Conservation (phyloP, 2,329 filamentous ascomycete genomes). For the Nothophaeocryptopus gaeumannii region DNA sequence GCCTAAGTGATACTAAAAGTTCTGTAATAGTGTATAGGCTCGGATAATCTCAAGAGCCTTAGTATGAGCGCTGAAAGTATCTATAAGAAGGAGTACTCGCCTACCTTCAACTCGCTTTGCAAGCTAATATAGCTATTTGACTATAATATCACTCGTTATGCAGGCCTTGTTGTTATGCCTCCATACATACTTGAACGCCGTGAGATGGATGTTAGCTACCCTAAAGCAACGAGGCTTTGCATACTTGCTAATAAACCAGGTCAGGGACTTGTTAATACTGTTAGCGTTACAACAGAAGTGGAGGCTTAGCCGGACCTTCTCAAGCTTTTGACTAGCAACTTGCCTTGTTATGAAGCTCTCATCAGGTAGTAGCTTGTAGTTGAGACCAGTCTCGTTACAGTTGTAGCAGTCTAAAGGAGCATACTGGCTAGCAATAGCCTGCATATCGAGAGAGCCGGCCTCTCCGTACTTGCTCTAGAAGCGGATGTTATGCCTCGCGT, state of each 20-base stretch:
- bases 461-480: neutral
- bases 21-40: neutral
- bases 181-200: conserved; percentile 5
- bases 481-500: conserved; percentile 2
- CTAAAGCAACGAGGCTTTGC: conserved; percentile 4
- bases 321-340: neutral
- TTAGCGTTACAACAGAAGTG: conserved; percentile 8
- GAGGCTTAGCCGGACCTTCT: neutral
- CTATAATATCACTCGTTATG: conserved; percentile 10
- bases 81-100: conserved; percentile 12
- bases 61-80: conserved; percentile 12
- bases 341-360: neutral
- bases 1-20: conserved; percentile 5
- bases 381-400: conserved; percentile 9
- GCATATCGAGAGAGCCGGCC: neutral
- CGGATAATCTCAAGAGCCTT: conserved; percentile 2
- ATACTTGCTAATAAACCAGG: conserved; percentile 9
- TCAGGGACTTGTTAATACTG: conserved; percentile 5
- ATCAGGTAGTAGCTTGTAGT: conserved; percentile 1
- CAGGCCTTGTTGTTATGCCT: conserved; percentile 7
- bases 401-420: conserved; percentile 2
- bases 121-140: conserved; percentile 10
- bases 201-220: neutral
- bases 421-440: conserved; percentile 1
- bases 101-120: neutral